Percentiles rank a stretch among this genome's conserved stretches.
Evolutionary conservation across 192 early-diverging fungal genomes (phyloP).

Genomic region (Podila horticola): DNA sequence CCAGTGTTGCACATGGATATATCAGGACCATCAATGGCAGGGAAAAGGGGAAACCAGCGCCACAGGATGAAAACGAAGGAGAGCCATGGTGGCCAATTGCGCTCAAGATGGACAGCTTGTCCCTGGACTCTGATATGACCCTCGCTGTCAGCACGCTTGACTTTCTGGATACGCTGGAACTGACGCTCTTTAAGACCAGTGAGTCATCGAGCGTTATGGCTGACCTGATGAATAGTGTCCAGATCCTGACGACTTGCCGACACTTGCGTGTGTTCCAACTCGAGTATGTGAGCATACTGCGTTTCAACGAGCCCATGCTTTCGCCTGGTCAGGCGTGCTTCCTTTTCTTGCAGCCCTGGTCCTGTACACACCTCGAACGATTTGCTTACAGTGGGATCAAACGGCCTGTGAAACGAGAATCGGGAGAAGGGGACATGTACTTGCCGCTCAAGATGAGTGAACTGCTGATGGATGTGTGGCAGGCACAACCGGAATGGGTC

Average conservation of each 20-base stretch:
- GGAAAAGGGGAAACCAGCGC: neutral
- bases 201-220: neutral
- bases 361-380: neutral
- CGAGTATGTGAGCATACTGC: neutral
- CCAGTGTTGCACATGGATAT: neutral
- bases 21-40: neutral
- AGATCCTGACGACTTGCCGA: constrained; percentile 2
- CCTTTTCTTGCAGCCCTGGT: neutral
- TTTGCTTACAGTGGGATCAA: constrained; percentile 6
- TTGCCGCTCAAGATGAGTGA: constrained; percentile 11
- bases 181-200: neutral
- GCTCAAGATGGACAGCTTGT: neutral
- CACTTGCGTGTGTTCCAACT: neutral
- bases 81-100: neutral
- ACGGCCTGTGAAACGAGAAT: neutral
- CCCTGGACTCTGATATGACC: neutral
- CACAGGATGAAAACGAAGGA: neutral
- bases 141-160: neutral
- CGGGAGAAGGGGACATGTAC: neutral
- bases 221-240: neutral
- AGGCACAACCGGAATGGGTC: neutral
- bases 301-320: neutral
- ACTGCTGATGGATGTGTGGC: neutral
- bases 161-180: neutral
- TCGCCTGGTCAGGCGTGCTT: neutral